Evolutionary conservation across 768 basidiomycete genomes (phyloP), one percentile per base, ranked within the genome.

Genomic region (Terana coerulea): DNA sequence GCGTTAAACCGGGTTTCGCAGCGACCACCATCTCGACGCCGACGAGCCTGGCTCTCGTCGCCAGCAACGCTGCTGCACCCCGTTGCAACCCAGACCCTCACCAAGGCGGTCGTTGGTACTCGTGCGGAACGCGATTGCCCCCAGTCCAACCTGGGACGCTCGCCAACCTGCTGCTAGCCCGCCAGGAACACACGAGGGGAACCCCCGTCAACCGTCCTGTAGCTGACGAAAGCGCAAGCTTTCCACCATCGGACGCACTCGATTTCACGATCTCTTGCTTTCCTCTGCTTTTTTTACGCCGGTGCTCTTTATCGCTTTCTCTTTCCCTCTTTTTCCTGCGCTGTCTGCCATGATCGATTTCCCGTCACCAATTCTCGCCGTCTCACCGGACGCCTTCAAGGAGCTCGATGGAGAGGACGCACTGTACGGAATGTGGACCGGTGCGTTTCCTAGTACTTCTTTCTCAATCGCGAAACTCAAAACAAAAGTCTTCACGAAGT

Each of bases 401-500:
- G 80, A 85, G 56, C 76, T 89, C 55, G 79, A 89, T 59, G 82
- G 84, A 45, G 72, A 77, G 35, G 84, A 88, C 44, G 83, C 85
- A 25, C 72, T 89, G 43, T 78, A 71, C 43, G 69, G 78, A 46
- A 79, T 90, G 24, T 90, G 85, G 86, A 78, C 77, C 52, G 69
- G 89, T 90, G 57, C 62, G 75, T 76, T 44, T 19, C 41, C 22
- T 2, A 11, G 17, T 4, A 6, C 28, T 47, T 51, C 19, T 29
- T 31, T 47, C 26, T 24, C 10, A 6, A 26, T 29, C 35, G 25
- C 35, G 47, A 39, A 17, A n/a, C 47, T 49, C 9, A 49, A 26
- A 3, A 10, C 37, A 5, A 26, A 59, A 91, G 91, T 94, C 6
- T 91, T 94, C 61, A 81, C 88, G 46, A 89, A 90, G 66, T 91